Conservation (phyloP, 306 rosid species). For the Pyrus bretschneideri region DNA sequence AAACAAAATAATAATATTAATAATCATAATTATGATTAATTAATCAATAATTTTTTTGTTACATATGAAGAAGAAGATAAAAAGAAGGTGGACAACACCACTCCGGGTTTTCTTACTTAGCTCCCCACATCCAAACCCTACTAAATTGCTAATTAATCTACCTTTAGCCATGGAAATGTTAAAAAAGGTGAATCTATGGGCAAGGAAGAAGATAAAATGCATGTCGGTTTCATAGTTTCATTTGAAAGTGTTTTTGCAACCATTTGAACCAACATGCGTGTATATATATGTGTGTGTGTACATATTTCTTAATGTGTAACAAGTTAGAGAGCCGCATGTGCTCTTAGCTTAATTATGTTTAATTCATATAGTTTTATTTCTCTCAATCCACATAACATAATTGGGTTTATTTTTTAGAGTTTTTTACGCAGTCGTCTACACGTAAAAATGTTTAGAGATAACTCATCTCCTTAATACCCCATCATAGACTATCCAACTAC, state of each 20-base stretch:
- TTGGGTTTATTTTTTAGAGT: too few species aligned
- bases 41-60: background rate
- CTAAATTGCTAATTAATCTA: background rate
- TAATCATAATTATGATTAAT: background rate
- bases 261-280: background rate
- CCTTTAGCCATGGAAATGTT: background rate
- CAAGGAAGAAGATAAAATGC: background rate
- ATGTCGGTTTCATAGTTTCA: constrained; percentile 4
- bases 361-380: too few species aligned
- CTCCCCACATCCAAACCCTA: background rate
- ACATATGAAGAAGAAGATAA: background rate
- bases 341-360: too few species aligned
- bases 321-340: background rate
- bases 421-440: too few species aligned
- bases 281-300: too few species aligned
- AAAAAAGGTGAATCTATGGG: constrained; percentile 4
- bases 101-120: constrained; percentile 58
- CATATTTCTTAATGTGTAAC: background rate
- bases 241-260: background rate
- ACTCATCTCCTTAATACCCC: too few species aligned
- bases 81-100: constrained; percentile 47
- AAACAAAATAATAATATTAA: background rate
- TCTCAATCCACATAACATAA: too few species aligned
- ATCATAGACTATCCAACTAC: too few species aligned
- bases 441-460: too few species aligned